Conservation (phyloP, 164 flowering plant species). For the Saururus chinensis region DNA sequence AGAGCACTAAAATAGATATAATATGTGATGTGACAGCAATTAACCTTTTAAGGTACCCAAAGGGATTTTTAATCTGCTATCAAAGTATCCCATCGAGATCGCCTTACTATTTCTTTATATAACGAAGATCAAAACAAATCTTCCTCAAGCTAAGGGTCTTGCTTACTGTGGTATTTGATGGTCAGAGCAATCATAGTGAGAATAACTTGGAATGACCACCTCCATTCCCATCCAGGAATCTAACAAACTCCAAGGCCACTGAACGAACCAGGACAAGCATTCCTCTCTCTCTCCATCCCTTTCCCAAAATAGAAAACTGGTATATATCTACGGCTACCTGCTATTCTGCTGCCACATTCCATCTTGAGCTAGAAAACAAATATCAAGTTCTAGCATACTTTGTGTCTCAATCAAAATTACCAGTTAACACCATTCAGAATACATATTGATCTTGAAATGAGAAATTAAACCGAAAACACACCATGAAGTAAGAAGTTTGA, state of each 20-base stretch:
- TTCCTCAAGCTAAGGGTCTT: constrained; percentile 2
- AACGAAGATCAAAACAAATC: neutral
- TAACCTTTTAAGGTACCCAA: too few species aligned
- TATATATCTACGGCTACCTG: neutral
- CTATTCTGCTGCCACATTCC: neutral
- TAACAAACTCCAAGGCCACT: constrained; percentile 2
- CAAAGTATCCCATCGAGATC: neutral
- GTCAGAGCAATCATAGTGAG: constrained; percentile 6
- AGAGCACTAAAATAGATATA: too few species aligned
- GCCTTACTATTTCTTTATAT: neutral
- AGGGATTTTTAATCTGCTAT: too few species aligned
- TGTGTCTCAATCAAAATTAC: too few species aligned
- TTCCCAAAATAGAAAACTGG: constrained; percentile 3
- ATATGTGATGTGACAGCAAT: too few species aligned
- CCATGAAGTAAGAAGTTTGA: neutral
- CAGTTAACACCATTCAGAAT: too few species aligned
- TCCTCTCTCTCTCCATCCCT: neutral
- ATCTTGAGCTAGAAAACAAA: neutral
- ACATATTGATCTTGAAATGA: too few species aligned
- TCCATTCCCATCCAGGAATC: constrained; percentile 2
- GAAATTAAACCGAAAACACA: neutral
- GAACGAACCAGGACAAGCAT: neutral
- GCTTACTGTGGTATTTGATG: neutral
- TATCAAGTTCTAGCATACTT: too few species aligned
- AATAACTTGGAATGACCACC: constrained; percentile 8